These are phyloP conservation scores for Hyphopichia homilentoma DNA, from an alignment of 805 yeast genomes.

Conservation along the genomic window DNA sequence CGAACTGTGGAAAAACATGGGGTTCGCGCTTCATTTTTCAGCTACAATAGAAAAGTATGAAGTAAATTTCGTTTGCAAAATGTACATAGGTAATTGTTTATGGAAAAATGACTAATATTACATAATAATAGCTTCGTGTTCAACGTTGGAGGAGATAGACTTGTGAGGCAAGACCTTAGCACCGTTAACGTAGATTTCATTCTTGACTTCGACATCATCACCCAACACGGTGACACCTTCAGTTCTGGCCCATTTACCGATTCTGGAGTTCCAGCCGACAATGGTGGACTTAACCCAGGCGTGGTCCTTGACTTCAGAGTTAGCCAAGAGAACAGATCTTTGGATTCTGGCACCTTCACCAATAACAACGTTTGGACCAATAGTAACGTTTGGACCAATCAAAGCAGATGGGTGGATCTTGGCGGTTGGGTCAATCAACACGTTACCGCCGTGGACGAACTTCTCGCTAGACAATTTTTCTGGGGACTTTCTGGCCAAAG, in stretches of 20 bases:
- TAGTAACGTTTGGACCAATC: slow-evolving; percentile 97
- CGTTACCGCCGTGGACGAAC: slow-evolving; percentile 87
- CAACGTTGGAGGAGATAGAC: slow-evolving; percentile 92
- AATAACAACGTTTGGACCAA: slow-evolving; percentile 92
- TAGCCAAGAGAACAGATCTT: slow-evolving; percentile 87
- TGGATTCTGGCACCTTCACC: slow-evolving; percentile 99
- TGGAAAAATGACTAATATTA: too few relatives aligned
- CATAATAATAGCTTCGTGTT: slow-evolving; percentile 98
- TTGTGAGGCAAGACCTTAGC: slow-evolving; percentile 99
- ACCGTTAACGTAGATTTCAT: slow-evolving; percentile 98
- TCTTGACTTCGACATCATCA: slow-evolving; percentile 98
- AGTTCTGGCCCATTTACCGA: slow-evolving; percentile 98
- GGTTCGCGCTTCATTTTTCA: too few relatives aligned
- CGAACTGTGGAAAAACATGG: too few relatives aligned
- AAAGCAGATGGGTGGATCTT: slow-evolving; percentile 88
- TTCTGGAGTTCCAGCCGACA: slow-evolving; percentile 98
- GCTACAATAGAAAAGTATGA: too few relatives aligned
- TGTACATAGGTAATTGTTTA: too few relatives aligned
- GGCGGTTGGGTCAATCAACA: slow-evolving; percentile 91
- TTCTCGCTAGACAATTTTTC: slow-evolving; percentile 62
- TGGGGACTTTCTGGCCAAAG: slow-evolving; percentile 78
- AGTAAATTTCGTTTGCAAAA: too few relatives aligned
- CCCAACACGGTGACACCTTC: slow-evolving; percentile 98
- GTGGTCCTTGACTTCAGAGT: slow-evolving; percentile 92
- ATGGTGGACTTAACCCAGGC: slow-evolving; percentile 97